Conservation (phyloP, 495 filamentous ascomycete genomes). For the Penicillium manginii region DNA sequence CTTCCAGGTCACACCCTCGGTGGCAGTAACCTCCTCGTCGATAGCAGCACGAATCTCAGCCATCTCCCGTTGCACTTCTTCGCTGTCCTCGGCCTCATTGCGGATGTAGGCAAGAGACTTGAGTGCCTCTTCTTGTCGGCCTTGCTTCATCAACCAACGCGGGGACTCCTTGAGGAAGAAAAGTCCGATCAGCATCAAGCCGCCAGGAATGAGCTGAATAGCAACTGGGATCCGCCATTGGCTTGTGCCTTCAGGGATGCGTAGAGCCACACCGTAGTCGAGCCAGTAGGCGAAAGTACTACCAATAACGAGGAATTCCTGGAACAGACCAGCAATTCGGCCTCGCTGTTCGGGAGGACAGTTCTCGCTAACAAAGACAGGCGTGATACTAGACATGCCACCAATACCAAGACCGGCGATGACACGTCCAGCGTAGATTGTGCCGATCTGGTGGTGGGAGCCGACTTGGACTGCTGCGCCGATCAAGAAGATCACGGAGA, state of each 20-base stretch:
- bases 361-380: slow-evolving; percentile 55
- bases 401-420: slow-evolving; percentile 48
- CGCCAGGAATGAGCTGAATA: slow-evolving; percentile 57
- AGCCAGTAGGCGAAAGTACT: slow-evolving; percentile 49
- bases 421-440: slow-evolving; percentile 49
- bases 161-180: slow-evolving; percentile 59
- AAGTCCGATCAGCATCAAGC: slow-evolving; percentile 52
- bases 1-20: slow-evolving; percentile 45
- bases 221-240: slow-evolving; percentile 60
- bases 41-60: slow-evolving; percentile 61
- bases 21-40: slow-evolving; percentile 42
- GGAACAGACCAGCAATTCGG: slow-evolving; percentile 44
- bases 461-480: slow-evolving; percentile 65
- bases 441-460: slow-evolving; percentile 37
- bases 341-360: slow-evolving; percentile 46
- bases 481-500: slow-evolving; percentile 60
- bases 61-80: slow-evolving; percentile 56
- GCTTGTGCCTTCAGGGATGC: slow-evolving; percentile 40
- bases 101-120: slow-evolving; percentile 48
- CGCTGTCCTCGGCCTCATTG: slow-evolving; percentile 41
- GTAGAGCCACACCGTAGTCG: slow-evolving; percentile 55
- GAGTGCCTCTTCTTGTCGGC: slow-evolving; percentile 48
- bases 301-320: slow-evolving; percentile 35
- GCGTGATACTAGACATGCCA: slow-evolving; percentile 51
- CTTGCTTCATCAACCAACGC: slow-evolving; percentile 57